Evolutionary conservation across 2,329 filamentous ascomycete species (phyloP), one percentile per base, ranked within the genome.

Genomic region (Lecanicillium sp.): DNA sequence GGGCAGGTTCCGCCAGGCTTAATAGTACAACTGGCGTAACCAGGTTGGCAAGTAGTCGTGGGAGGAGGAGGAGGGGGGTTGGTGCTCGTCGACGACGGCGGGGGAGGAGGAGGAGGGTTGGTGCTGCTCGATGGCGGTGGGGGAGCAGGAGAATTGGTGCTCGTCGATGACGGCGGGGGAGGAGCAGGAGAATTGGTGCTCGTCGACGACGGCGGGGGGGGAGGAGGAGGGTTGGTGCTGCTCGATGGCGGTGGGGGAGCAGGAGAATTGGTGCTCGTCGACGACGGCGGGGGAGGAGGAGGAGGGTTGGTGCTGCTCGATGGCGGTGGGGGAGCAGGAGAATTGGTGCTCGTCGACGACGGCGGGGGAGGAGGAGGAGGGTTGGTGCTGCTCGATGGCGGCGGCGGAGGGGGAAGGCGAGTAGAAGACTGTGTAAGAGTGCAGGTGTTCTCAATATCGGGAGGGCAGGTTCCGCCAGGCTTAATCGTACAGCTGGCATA

Each of bases 401-500:
- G 7, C 17, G 38, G 35, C 14, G 8, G 8, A 14, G 23, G 17
- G 8, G 37, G 40, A 2, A 27, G 30, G 27, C 40, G 32, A 3
- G n/a, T 42, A 12, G 19, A 5, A 23, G 4, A 14, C 35, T 37
- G 7, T 17, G 19, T 8, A 20, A 19, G 3, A 36, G 15, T 36
- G 15, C 17, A 19, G 33, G 15, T 36, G 2, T 43, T 43, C 2
- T 27, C 32, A 7, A 29, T 43, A 3, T 30, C 41, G 6, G 41
- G 29, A 5, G 41, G 41, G 41, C 41, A 44, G 9, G 41, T 44
- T 15, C 41, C 41, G 20, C 41, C 41, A 3, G 41, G 41, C 0
- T 19, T 20, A 6, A 24, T n/a, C 3, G 41, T 44, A 30, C 41
- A 44, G 41, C 41, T 44, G 5, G 41, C 41, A 7, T 29, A 44